Evolutionary conservation across 2,329 filamentous ascomycete genomes (phyloP), one percentile per base, ranked within the genome.

Genomic region (Aspergillus novoparasiticus): DNA sequence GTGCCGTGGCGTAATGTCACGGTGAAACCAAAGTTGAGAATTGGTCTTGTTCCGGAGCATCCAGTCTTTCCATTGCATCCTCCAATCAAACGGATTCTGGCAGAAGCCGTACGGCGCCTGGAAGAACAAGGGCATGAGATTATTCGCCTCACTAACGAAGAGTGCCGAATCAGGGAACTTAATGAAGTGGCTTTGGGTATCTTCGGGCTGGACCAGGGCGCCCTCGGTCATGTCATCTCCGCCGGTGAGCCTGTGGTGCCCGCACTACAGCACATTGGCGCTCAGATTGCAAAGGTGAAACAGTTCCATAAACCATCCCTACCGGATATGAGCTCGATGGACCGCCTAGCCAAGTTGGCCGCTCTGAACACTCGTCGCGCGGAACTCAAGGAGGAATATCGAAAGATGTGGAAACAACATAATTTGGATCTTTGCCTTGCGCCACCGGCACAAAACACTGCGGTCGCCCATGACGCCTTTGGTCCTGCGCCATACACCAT

Each of bases 341-440:
- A 69, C 10, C 60, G 62, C 2, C 51, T 71, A 60, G 62, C 55
- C 9, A 66, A 65, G 32, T 39, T 71, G 19, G 69, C 66, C 39
- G 36, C 61, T 5, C 60, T 70, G 2, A 69, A 71, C n/a, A 60
- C 68, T 5, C 73, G 77, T 57, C 68, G 77, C 34, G 71, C 69
- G 19, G 65, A 74, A 60, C 73, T 81, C 8, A 56, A 76, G 4
- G 74, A 78, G 10, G 65, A 60, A 2, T 86, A 79, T 71, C 76
- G 81, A 16, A 75, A 76, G 39, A 34, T 80, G 3, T 79, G 83
- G 72, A 69, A 73, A 1, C 69, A 79, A 19, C 70, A 84, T n/a
- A 67, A 76, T 14, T 72, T 87, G 6, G 84, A 87, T 71, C 81
- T 80, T 0, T 74, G 85, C 0, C 61, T 87, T 36, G 78, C 78